phyloP scores from a whole-genome alignment of 1,284 basidiomycete species.

The Ceratobasidium sp. region DNA sequence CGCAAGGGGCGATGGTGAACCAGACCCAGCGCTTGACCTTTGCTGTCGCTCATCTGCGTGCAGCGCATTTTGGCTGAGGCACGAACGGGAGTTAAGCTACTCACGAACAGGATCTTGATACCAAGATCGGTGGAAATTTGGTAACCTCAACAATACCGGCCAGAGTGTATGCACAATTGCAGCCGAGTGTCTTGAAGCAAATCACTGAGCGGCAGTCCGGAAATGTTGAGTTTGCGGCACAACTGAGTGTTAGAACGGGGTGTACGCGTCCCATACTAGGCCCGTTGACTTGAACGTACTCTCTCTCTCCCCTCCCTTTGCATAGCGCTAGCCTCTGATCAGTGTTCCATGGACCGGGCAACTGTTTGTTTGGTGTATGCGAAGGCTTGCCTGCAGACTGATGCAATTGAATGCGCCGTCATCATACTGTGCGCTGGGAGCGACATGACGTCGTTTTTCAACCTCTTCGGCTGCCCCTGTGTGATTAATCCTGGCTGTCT shows the following conservation, averaged over 20 bases:
- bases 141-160: constrained; percentile 17
- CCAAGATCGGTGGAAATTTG: constrained; percentile 1
- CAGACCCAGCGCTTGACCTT: not conserved
- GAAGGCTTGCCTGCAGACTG: not conserved
- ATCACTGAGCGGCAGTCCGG: not conserved
- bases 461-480: too few species aligned
- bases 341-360: not conserved
- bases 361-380: too few species aligned
- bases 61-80: not conserved
- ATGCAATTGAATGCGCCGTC: too few species aligned
- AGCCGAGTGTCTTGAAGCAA: constrained; percentile 4
- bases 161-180: constrained; percentile 1
- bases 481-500: too few species aligned
- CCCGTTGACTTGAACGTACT: not conserved
- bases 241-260: not conserved
- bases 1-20: not conserved
- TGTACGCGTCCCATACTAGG: constrained; percentile 32
- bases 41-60: not conserved
- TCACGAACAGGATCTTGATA: constrained; percentile 22
- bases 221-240: not conserved
- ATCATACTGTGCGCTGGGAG: too few species aligned
- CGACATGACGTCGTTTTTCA: too few species aligned
- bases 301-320: not conserved
- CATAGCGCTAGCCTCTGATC: not conserved
- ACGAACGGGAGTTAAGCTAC: not conserved